Evolutionary conservation across 768 basidiomycete genomes (phyloP).

Genomic region (Amanita pseudoporphyria): DNA sequence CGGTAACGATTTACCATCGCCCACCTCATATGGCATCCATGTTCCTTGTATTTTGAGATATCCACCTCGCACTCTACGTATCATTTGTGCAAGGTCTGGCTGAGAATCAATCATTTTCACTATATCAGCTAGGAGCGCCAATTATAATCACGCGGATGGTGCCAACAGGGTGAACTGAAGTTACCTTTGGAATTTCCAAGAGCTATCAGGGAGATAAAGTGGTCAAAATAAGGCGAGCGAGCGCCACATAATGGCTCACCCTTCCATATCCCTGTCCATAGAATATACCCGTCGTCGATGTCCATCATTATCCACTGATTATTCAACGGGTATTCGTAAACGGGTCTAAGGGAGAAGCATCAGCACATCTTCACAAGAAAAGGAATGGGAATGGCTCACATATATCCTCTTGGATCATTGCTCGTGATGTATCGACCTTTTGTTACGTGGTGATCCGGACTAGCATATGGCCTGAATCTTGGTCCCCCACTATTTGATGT

Average conservation of each 20-base stretch:
- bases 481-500: constrained; percentile 29
- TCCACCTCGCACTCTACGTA: constrained; percentile 78
- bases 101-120: constrained; percentile 91
- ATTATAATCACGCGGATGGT: background rate
- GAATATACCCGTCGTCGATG: constrained; percentile 84
- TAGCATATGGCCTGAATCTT: constrained; percentile 61
- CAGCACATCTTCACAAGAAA: background rate
- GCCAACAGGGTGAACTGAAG: background rate
- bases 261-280: constrained; percentile 95
- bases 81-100: constrained; percentile 73
- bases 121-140: constrained; percentile 58
- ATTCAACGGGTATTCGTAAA: constrained; percentile 84
- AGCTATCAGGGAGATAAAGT: constrained; percentile 30
- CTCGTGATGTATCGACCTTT: constrained; percentile 86
- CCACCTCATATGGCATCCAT: constrained; percentile 88
- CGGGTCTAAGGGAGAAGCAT: constrained; percentile 38
- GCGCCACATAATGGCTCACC: constrained; percentile 29
- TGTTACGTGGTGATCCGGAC: constrained; percentile 69
- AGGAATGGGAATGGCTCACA: constrained; percentile 38
- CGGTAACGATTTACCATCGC: constrained; percentile 10
- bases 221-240: constrained; percentile 2
- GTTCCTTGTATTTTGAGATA: constrained; percentile 91
- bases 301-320: constrained; percentile 96
- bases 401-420: constrained; percentile 83
- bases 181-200: constrained; percentile 84